These are phyloP conservation scores for Zoysia matrella DNA, from an alignment of 202 grass and related monocot genomes.

Conservation along the genomic window DNA sequence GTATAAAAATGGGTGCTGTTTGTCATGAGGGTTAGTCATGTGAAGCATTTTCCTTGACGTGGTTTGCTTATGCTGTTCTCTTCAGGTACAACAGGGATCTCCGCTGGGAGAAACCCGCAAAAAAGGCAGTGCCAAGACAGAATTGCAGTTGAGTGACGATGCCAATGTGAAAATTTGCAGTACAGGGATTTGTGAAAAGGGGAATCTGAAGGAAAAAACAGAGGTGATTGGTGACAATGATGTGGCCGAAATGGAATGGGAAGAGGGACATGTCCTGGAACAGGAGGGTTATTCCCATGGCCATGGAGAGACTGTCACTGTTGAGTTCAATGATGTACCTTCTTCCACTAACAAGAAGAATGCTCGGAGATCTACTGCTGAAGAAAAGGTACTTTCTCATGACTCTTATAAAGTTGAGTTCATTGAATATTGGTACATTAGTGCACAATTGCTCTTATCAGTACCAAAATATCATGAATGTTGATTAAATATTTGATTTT, in stretches of 20 bases:
- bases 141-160: constrained; percentile 5
- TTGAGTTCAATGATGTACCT: constrained; percentile 81
- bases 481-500: constrained; percentile 14
- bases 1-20: background rate
- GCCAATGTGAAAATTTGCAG: constrained; percentile 30
- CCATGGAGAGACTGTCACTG: constrained; percentile 58
- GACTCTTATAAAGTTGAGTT: background rate
- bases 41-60: background rate
- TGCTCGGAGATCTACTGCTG: constrained; percentile 63
- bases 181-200: constrained; percentile 11
- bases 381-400: constrained; percentile 67
- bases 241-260: constrained; percentile 79
- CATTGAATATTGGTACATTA: background rate
- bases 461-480: constrained; percentile 17
- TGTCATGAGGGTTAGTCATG: background rate
- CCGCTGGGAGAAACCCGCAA: constrained; percentile 39
- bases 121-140: constrained; percentile 36
- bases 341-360: constrained; percentile 63
- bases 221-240: constrained; percentile 22
- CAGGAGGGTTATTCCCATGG: constrained; percentile 58
- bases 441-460: background rate
- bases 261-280: constrained; percentile 72
- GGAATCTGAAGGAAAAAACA: constrained; percentile 11
- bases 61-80: constrained; percentile 10
- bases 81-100: constrained; percentile 43